A percentile compares a stretch with the other conserved stretches of the same genome.
These are phyloP conservation scores for Fagus sylvatica DNA, from an alignment of 306 rosid genomes.

Conservation along the genomic window DNA sequence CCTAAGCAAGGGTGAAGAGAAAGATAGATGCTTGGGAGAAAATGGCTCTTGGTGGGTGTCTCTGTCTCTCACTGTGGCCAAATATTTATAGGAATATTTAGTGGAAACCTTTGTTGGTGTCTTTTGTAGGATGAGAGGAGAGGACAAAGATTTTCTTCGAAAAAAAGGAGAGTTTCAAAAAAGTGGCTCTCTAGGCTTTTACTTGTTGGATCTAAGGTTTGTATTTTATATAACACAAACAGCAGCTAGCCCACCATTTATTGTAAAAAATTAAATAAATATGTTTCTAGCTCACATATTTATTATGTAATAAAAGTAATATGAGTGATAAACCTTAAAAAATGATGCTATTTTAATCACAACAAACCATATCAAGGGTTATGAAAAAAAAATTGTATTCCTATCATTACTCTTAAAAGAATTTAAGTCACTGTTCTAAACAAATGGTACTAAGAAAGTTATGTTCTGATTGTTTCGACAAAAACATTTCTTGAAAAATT, in stretches of 20 bases:
- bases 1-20: slow-evolving; percentile 7
- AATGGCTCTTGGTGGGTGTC: slow-evolving; percentile 27
- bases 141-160: slow-evolving; percentile 23
- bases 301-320: no score
- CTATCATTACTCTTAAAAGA: no score
- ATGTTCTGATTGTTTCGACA: no score
- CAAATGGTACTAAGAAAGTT: no score
- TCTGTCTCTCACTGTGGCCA: neutral
- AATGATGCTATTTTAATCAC: no score
- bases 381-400: no score
- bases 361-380: no score
- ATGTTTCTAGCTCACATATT: no score
- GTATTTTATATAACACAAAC: neutral
- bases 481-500: no score
- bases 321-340: no score
- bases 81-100: slow-evolving; percentile 46
- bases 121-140: slow-evolving; percentile 32
- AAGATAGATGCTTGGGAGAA: slow-evolving; percentile 28
- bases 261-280: neutral
- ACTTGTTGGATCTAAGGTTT: slow-evolving; percentile 31
- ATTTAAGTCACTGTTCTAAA: no score
- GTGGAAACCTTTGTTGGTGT: slow-evolving; percentile 44
- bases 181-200: slow-evolving; percentile 35
- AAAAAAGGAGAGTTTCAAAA: slow-evolving; percentile 7
- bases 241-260: slow-evolving; percentile 7